Conservation (phyloP, 129 eudicot genomes). For the Flaveria ramosissima region DNA sequence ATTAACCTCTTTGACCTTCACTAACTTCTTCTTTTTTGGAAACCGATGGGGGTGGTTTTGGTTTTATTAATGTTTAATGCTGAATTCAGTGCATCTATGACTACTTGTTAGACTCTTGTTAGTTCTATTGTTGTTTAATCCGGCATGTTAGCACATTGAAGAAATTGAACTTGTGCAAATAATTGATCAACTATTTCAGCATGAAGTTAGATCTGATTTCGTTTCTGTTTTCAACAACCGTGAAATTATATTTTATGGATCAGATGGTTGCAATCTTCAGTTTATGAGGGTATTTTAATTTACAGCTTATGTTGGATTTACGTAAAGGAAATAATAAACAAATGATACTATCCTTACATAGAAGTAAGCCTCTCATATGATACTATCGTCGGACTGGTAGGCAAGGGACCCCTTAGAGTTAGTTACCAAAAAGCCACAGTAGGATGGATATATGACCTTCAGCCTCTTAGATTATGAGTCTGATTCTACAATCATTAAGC, state of each 20-base stretch:
- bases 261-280: conserved; percentile 4
- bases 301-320: conserved; percentile 16
- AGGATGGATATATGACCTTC: not conserved
- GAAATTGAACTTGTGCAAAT: conserved; percentile 12
- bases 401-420: conserved; percentile 1
- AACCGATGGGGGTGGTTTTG: not conserved
- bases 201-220: conserved; percentile 17
- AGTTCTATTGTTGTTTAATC: conserved; percentile 2
- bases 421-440: not conserved
- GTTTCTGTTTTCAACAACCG: not conserved
- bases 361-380: not conserved
- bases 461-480: conserved; percentile 11
- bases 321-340: not conserved
- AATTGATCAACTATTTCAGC: conserved; percentile 2
- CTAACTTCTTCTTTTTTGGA: not conserved
- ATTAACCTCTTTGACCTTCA: conserved; percentile 18
- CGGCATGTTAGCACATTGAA: conserved; percentile 19
- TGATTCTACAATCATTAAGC: conserved; percentile 17
- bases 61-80: conserved; percentile 10
- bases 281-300: not conserved
- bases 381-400: not conserved
- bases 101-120: conserved; percentile 14
- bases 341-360: conserved; percentile 5
- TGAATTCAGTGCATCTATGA: conserved; percentile 18
- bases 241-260: not conserved